Evolutionary conservation across 2,329 filamentous ascomycete species (phyloP), one percentile per base, ranked within the genome.

Genomic region (Coniochaeta prunicola): DNA sequence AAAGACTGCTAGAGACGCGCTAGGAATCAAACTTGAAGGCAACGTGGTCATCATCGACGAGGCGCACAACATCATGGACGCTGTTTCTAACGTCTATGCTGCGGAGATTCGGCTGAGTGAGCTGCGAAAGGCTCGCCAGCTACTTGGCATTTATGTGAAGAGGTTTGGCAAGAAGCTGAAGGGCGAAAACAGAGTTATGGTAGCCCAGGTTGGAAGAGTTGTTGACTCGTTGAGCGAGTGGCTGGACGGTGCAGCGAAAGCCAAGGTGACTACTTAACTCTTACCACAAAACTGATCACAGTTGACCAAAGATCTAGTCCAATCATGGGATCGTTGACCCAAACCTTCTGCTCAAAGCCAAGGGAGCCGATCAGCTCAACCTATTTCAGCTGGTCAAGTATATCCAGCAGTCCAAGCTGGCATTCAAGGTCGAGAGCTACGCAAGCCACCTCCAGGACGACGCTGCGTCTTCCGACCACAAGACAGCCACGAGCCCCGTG

Each of bases 31-130:
- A 26, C 74, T 99, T 9, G 92, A 96, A 66, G 86, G 87, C 5
- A 94, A 96, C 67, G 80, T 99, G 0, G 86, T 99, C n/a, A 89
- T 99, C 28, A 90, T 99, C 54, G 94, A 99, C 65, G 94, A 99
- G 76, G 94, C 94, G 0, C 94, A 99, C 70, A 99, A 99, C 68
- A 83, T 99, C 57, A 96, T 97, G 88, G 92, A 97, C 70, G 92
- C 93, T 0, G 91, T 99, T 53, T 84, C 91, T 17, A 88, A 87
- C 53, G 94, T 96, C 34, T 87, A 97, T 70, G 92, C 92, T 0
- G 85, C 91, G 0, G 85, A 89, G 36, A 81, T 97, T 21, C 84
- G 84, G 2, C 76, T 96, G 4, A 76, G 77, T 28, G 92, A 97
- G 62, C 76, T 97, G 19, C 84, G 84, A 56, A 81, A 82, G 60